Base-by-base conservation (phyloP, 2,329 filamentous ascomycete genomes). In the Alternaria angustiovoidea region DNA sequence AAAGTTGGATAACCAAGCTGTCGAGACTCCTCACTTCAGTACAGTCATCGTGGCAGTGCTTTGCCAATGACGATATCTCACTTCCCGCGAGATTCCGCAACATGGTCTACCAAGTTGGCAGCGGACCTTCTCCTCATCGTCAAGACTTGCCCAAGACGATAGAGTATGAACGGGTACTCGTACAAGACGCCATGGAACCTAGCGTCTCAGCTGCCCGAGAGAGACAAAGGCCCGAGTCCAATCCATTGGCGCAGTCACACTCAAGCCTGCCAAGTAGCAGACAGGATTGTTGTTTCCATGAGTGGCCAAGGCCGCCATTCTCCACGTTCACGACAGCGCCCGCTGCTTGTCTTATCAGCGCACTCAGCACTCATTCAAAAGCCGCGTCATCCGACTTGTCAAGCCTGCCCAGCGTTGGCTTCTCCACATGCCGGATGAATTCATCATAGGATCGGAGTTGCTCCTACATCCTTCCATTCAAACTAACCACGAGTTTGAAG, bases 211-310 rank as follows among this genome's bases (percentile, higher is more conserved):
- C 68, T 73, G 62, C 72, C 69, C 51, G 61, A 68, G 66, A 65
- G 51, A 73, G 73, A 71, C 65, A 74, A 72, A 73, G 66, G 68
- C 48, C 74, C 74, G 74, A 72, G 61, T 67, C 42, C 48, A 59
- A 55, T 7, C 52, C 60, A 73, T 73, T 75, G 71, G 73, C 69
- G 57, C 62, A 71, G 67, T 69, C 66, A 68, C 68, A 67, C 66
- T 70, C 69, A 72, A 73, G 68, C 68, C 69, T 62, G 73, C 74
- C 73, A 75, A 75, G 74, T 59, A 60, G 58, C 61, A 70, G 68
- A 75, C 66, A 69, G 68, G 65, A 66, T 66, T 65, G 62, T 62
- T 66, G 69, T 74, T 76, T 73, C 68, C 56, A 69, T 64, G 61
- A 59, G 57, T 57, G 59, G 72, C 70, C 74, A 75, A 75, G 70